A percentile compares a stretch with the other conserved stretches of the same genome.
phyloP scores from a whole-genome alignment of 148 eudicot genomes.

The Limonium bicolor region DNA sequence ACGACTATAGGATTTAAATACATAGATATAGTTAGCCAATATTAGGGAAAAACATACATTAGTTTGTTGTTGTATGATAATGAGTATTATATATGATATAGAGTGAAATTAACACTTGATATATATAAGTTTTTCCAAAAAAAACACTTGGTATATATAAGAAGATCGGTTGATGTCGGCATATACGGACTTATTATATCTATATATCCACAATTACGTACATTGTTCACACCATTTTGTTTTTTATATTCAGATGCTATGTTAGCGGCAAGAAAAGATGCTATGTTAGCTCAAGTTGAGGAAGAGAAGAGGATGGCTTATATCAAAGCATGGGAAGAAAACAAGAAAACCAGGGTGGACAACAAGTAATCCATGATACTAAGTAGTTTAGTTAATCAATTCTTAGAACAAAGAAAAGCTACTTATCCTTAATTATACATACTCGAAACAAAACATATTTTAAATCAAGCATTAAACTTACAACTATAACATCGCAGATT shows the following conservation, averaged over 20 bases:
- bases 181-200: too few relatives aligned
- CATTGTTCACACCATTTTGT: background rate
- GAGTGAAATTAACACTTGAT: too few relatives aligned
- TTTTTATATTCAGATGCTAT: constrained; percentile 21
- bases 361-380: constrained; percentile 28
- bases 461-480: too few relatives aligned
- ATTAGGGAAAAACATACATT: too few relatives aligned
- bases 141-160: background rate
- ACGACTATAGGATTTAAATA: too few relatives aligned
- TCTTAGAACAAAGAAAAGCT: background rate
- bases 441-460: background rate
- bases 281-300: constrained; percentile 27
- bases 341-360: constrained; percentile 40
- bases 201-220: too few relatives aligned
- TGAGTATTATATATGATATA: too few relatives aligned
- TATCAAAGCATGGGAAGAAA: constrained; percentile 79
- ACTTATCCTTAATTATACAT: background rate
- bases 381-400: background rate
- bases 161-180: background rate
- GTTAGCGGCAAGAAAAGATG: too few relatives aligned
- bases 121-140: too few relatives aligned
- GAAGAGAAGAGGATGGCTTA: constrained; percentile 50
- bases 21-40: too few relatives aligned
- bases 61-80: too few relatives aligned
- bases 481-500: too few relatives aligned